A percentile compares a stretch with the other conserved stretches of the same genome.
Conservation (phyloP, 495 filamentous ascomycete genomes). For the Echria macrotheca region DNA sequence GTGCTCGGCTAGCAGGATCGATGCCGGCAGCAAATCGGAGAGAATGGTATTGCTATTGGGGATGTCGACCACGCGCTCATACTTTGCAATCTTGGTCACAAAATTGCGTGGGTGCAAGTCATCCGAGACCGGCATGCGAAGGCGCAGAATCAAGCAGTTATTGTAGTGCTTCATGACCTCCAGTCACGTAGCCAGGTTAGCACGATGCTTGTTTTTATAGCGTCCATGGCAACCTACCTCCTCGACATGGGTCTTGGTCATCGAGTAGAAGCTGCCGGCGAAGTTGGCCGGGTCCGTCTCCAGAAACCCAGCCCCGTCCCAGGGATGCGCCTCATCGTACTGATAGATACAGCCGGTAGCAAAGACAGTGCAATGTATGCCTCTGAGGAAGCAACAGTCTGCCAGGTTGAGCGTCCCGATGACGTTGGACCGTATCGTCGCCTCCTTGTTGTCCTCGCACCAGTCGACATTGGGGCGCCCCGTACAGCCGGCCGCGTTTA, state of each 20-base stretch:
- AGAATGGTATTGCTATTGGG: slow-evolving; percentile 65
- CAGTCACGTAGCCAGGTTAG: not conserved
- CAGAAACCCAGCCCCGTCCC: slow-evolving; percentile 52
- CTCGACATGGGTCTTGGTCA: slow-evolving; percentile 60
- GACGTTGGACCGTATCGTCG: slow-evolving; percentile 59
- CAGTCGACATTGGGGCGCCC: slow-evolving; percentile 65
- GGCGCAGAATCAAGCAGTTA: slow-evolving; percentile 54
- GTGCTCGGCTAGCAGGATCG: slow-evolving; percentile 55
- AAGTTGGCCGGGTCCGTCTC: slow-evolving; percentile 63
- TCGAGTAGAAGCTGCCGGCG: slow-evolving; percentile 60
- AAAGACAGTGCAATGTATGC: slow-evolving; percentile 58
- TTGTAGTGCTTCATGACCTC: slow-evolving; percentile 56
- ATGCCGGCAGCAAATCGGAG: slow-evolving; percentile 55
- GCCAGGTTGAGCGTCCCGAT: slow-evolving; percentile 58
- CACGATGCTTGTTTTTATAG: not conserved
- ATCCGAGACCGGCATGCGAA: slow-evolving; percentile 66
- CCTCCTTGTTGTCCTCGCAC: slow-evolving; percentile 63
- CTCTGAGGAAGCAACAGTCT: slow-evolving; percentile 51
- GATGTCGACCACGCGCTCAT: slow-evolving; percentile 59
- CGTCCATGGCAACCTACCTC: no score
- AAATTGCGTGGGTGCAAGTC: slow-evolving; percentile 62
- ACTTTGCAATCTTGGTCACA: slow-evolving; percentile 62
- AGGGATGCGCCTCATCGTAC: slow-evolving; percentile 53
- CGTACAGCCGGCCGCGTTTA: slow-evolving; percentile 62
- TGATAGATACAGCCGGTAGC: slow-evolving; percentile 62